Evolutionary conservation across 2,329 filamentous ascomycete genomes (phyloP), one percentile per base, ranked within the genome.

Genomic region (Didymosphaeria variabile): DNA sequence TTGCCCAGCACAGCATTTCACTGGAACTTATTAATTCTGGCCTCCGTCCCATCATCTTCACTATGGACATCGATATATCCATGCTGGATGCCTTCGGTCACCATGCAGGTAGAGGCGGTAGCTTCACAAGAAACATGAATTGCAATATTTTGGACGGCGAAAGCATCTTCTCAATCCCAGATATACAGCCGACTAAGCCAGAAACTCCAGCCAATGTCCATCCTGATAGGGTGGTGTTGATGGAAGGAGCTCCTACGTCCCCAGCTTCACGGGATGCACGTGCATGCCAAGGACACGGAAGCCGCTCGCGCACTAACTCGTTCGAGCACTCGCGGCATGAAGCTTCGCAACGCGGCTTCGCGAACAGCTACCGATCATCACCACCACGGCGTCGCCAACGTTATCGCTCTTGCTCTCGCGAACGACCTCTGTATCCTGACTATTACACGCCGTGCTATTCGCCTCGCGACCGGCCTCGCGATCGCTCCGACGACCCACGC

Each of bases 301-400:
- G 38, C 17, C 38, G n/a, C 45, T 61, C 59, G 13, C 46, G 42
- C 62, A 36, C 69, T 71, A 72, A 57, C 63, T 51, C 29, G 12
- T 32, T 53, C 19, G 57, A 60, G 59, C 61, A 62, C 57, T 57
- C 57, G 57, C 52, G 19, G 32, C 57, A 59, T 13, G 42, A 44
- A 51, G 47, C 59, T 58, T 50, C 59, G 54, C 51, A 17, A 57
- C 59, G 61, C 65, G 67, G 65, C 61, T 58, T 62, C 59, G 58
- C 62, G 63, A 42, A 63, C 62, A 57, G 68, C 62, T 64, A 63
- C 63, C 68, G 65, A 64, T 61, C 51, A 57, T 44, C 61, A 50
- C 59, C 49, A 38, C 36, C n/a, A 58, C 64, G 38, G 4, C 52
- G 17, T 23, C 21, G 34, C 29, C 52, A 26, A 31, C 23, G 15